Conservation (phyloP, 2,329 filamentous ascomycete genomes). For the Claviceps citrina region DNA sequence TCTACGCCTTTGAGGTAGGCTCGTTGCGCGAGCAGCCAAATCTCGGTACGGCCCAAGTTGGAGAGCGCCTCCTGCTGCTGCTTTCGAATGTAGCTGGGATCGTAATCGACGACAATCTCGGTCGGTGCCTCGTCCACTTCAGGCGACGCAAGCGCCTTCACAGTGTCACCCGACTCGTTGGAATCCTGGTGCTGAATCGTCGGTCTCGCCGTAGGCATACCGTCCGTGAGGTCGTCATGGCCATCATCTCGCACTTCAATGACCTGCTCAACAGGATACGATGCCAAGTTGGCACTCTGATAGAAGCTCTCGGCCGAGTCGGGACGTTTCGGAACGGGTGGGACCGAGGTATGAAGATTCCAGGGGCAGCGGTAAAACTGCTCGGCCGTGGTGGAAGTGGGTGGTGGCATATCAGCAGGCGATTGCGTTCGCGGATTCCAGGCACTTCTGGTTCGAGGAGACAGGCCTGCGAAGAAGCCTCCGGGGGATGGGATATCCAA, state of each 20-base stretch:
- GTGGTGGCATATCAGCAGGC: conserved; percentile 41
- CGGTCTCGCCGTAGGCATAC: conserved; percentile 53
- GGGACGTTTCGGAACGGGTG: conserved; percentile 21
- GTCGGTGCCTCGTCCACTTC: conserved; percentile 40
- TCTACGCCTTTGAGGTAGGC: conserved; percentile 58
- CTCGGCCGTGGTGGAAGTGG: conserved; percentile 82
- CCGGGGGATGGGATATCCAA: conserved; percentile 84
- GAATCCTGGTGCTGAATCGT: conserved; percentile 18
- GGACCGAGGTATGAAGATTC: conserved; percentile 30
- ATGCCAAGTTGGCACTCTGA: conserved; percentile 22
- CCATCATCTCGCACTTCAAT: conserved; percentile 37
- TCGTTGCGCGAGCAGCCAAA: conserved; percentile 75
- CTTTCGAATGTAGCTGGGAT: conserved; percentile 59
- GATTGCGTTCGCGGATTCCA: conserved; percentile 53
- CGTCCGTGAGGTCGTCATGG: conserved; percentile 33
- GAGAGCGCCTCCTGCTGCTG: conserved; percentile 53
- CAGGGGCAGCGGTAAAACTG: conserved; percentile 82
- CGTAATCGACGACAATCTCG: conserved; percentile 55
- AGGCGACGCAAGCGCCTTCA: conserved; percentile 16
- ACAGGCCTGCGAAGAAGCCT: conserved; percentile 79
- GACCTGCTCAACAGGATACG: conserved; percentile 48
- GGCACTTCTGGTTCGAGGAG: conserved; percentile 58
- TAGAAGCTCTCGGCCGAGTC: conserved; percentile 24
- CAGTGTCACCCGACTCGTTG: conserved; percentile 16
- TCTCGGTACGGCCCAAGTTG: conserved; percentile 71